A percentile compares a stretch with the other conserved stretches of the same genome.
Conservation (phyloP, 768 basidiomycete genomes). For the Leucocoprinus birnbaumii region DNA sequence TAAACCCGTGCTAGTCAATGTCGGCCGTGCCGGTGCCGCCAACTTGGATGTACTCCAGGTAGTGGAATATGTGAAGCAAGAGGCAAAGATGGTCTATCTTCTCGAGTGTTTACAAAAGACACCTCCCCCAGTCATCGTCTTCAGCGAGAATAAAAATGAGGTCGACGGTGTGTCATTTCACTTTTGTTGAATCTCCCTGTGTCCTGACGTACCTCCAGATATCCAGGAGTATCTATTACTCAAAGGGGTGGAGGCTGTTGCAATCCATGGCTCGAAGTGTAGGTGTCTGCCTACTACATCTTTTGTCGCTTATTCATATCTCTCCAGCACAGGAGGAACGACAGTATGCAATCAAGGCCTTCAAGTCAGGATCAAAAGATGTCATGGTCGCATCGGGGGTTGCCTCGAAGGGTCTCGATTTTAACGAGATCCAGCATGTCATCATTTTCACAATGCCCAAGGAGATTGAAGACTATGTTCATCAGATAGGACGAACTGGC, state of each 20-base stretch:
- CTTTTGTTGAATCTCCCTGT: neutral
- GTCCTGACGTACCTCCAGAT: conserved; percentile 44
- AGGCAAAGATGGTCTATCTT: conserved; percentile 99
- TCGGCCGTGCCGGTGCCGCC: conserved; percentile 96
- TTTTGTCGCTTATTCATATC: neutral
- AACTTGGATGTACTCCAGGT: conserved; percentile 95
- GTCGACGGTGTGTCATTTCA: conserved; percentile 76
- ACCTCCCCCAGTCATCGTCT: conserved; percentile 95
- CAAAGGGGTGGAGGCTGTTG: conserved; percentile 97
- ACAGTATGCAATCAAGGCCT: conserved; percentile 97
- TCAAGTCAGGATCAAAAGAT: conserved; percentile 96
- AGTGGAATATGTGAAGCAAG: conserved; percentile 98
- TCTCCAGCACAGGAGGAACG: conserved; percentile 91
- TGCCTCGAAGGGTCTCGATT: conserved; percentile 97
- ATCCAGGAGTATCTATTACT: conserved; percentile 97
- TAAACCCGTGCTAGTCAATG: conserved; percentile 92
- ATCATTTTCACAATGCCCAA: conserved; percentile 99
- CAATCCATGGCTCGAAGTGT: conserved; percentile 98
- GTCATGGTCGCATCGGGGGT: conserved; percentile 99
- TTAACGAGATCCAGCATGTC: conserved; percentile 98
- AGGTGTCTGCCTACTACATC: conserved; percentile 21
- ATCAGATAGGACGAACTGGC: conserved; percentile 98
- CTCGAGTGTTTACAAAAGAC: conserved; percentile 98
- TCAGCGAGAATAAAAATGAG: conserved; percentile 99
- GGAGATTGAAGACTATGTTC: conserved; percentile 99